phyloP scores from a whole-genome alignment of 75 land plant species.

The Pinus albicaulis region DNA sequence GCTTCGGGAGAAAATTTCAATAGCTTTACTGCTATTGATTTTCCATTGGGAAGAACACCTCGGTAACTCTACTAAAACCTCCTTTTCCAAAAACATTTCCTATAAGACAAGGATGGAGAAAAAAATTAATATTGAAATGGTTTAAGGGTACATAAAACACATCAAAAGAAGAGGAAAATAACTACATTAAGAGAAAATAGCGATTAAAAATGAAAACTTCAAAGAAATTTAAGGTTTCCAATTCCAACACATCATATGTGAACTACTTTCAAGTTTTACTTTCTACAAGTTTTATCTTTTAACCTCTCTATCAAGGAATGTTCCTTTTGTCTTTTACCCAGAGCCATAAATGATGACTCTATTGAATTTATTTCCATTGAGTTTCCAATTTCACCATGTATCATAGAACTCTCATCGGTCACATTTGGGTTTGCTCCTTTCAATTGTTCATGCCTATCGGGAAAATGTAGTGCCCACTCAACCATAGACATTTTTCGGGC shows the following conservation, averaged over 20 bases:
- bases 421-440: background rate
- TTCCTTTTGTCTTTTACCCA: background rate
- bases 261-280: constrained; percentile 59
- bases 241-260: constrained; percentile 48
- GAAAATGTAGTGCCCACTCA: constrained; percentile 74
- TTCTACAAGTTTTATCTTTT: constrained; percentile 41
- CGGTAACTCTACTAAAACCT: constrained; percentile 71
- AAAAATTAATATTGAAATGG: background rate
- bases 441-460: constrained; percentile 31
- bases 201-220: constrained; percentile 27
- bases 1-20: constrained; percentile 60
- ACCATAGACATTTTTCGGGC: constrained; percentile 49
- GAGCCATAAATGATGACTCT: background rate
- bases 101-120: constrained; percentile 26
- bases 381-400: constrained; percentile 5
- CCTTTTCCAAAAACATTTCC: constrained; percentile 75
- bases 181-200: background rate
- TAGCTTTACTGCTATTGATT: constrained; percentile 69
- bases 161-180: background rate
- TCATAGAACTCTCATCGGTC: background rate
- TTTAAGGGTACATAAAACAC: background rate
- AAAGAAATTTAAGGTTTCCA: constrained; percentile 64
- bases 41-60: constrained; percentile 62
- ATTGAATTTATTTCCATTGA: background rate
- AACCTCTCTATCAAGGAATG: constrained; percentile 28